Conservation (phyloP, 2,329 filamentous ascomycete species). For the Pyrenochaeta sp. region DNA sequence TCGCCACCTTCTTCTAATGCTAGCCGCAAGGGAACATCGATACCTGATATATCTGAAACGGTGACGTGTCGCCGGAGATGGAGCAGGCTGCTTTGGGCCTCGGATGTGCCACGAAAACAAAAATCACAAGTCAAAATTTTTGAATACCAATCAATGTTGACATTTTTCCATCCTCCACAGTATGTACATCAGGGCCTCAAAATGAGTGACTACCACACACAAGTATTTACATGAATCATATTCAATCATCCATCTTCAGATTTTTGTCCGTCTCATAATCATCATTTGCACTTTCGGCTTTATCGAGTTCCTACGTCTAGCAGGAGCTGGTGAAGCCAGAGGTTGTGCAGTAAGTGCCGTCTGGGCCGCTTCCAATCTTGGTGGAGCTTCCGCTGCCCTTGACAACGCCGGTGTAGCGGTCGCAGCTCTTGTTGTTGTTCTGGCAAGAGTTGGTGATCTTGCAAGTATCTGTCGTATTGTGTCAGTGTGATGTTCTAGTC, state of each 20-base stretch:
- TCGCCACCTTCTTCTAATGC: too few relatives aligned
- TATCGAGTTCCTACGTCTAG: background rate
- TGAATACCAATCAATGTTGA: background rate
- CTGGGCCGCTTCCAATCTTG: conserved; percentile 20
- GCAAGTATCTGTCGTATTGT: conserved; percentile 12
- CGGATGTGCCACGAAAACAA: too few relatives aligned
- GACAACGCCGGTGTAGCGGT: conserved; percentile 20
- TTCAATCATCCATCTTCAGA: background rate
- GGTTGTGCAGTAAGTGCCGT: conserved; percentile 18
- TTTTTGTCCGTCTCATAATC: background rate
- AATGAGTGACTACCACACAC: background rate
- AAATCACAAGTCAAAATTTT: too few relatives aligned
- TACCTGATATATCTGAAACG: too few relatives aligned
- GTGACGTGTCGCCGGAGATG: too few relatives aligned
- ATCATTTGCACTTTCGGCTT: background rate
- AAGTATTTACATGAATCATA: too few relatives aligned
- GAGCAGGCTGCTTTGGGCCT: too few relatives aligned
- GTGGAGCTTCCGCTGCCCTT: conserved; percentile 15
- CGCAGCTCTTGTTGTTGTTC: conserved; percentile 16
- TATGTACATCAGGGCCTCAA: background rate
- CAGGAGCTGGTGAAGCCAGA: conserved; percentile 10
- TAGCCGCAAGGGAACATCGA: too few relatives aligned
- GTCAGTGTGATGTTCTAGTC: too few relatives aligned
- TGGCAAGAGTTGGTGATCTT: conserved; percentile 23
- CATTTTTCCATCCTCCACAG: background rate